phyloP scores from a whole-genome alignment of 2,329 filamentous ascomycete genomes.

The Talaromyces sp. region DNA sequence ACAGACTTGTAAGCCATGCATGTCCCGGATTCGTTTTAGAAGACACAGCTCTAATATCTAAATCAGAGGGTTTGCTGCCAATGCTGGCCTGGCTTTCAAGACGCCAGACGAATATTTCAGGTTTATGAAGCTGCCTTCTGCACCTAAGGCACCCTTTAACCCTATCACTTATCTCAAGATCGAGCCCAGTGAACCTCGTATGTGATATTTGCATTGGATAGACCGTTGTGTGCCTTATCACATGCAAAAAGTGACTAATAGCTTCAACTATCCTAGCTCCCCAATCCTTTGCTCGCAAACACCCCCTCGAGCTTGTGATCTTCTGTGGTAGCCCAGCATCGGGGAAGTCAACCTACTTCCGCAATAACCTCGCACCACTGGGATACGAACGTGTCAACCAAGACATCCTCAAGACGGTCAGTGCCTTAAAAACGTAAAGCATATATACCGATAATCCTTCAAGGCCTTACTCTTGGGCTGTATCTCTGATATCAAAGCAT shows the following conservation, averaged over 20 bases:
- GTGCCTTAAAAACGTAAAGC: not conserved
- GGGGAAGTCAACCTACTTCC: conserved; percentile 91
- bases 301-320: conserved; percentile 73
- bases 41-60: conserved; percentile 20
- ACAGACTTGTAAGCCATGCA: conserved; percentile 55
- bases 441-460: no score
- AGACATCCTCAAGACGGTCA: conserved; percentile 75
- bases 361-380: conserved; percentile 72
- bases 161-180: conserved; percentile 58
- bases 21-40: not conserved
- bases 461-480: no score
- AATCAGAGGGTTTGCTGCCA: conserved; percentile 76
- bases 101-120: conserved; percentile 94
- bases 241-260: conserved; percentile 2
- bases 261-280: conserved; percentile 16
- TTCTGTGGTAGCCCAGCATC: conserved; percentile 88
- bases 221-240: not conserved
- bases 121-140: conserved; percentile 55
- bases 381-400: conserved; percentile 89
- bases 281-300: conserved; percentile 58
- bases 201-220: conserved; percentile 10
- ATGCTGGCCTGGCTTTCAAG: conserved; percentile 76
- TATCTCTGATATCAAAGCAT: no score
- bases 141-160: conserved; percentile 70
- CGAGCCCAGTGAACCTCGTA: conserved; percentile 37